These are phyloP conservation scores for Fusarium gaditjirri DNA, from an alignment of 2,329 filamentous ascomycete species.

Conservation along the genomic window DNA sequence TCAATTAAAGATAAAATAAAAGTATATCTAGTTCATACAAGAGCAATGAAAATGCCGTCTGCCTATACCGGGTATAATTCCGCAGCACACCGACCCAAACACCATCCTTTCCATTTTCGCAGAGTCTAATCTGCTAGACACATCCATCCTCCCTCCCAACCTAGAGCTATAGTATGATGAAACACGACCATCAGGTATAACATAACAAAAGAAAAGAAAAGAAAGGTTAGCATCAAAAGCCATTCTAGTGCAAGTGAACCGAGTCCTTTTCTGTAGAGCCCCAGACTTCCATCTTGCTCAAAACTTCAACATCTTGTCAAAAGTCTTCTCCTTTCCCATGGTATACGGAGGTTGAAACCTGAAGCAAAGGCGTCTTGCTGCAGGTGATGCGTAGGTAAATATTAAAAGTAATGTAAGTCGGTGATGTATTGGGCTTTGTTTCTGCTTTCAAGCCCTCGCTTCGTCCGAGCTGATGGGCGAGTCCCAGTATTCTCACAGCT, in stretches of 20 bases:
- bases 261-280: constrained; percentile 19
- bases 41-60: constrained; percentile 29
- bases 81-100: constrained; percentile 36
- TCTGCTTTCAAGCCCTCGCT: neutral
- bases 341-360: constrained; percentile 19
- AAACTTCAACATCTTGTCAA: constrained; percentile 14
- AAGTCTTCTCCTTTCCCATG: constrained; percentile 16
- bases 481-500: neutral
- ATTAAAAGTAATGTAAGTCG: neutral
- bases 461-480: neutral
- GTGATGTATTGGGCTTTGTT: neutral
- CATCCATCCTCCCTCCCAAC: constrained; percentile 21
- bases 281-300: constrained; percentile 13
- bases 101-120: constrained; percentile 39
- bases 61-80: constrained; percentile 45
- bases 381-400: neutral
- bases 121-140: constrained; percentile 35
- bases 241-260: constrained; percentile 33
- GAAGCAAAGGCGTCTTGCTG: neutral
- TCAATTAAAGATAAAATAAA: neutral
- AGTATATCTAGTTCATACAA: constrained; percentile 21
- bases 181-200: constrained; percentile 11
- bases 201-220: constrained; percentile 16
- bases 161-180: constrained; percentile 15
- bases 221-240: neutral